These are phyloP conservation scores for Scytalidium sp. DNA, from an alignment of 2,329 filamentous ascomycete genomes.

Conservation along the genomic window DNA sequence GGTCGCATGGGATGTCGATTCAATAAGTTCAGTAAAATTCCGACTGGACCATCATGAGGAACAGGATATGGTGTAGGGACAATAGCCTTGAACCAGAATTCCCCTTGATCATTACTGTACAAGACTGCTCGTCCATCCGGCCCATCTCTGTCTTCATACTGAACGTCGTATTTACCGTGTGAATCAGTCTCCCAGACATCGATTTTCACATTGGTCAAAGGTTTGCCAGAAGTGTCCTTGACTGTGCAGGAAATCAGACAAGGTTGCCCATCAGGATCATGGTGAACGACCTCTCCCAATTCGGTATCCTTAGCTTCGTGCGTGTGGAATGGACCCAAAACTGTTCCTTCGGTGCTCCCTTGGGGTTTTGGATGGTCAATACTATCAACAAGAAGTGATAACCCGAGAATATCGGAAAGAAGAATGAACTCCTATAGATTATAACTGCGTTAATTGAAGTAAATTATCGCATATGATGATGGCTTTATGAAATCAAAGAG, in stretches of 20 bases:
- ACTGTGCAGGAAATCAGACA: not conserved
- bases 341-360: not conserved
- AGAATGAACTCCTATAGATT: too few species aligned
- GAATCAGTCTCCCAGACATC: not conserved
- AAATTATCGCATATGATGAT: too few species aligned
- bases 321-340: not conserved
- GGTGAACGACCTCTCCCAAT: not conserved
- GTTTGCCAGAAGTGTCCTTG: not conserved
- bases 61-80: not conserved
- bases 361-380: not conserved
- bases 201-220: not conserved
- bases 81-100: not conserved
- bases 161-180: not conserved
- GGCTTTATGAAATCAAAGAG: too few species aligned
- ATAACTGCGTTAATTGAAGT: too few species aligned
- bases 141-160: not conserved
- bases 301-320: not conserved
- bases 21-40: not conserved
- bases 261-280: not conserved
- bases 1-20: not conserved
- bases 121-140: not conserved
- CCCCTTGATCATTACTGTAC: not conserved
- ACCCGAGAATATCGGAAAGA: not conserved
- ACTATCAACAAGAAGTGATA: not conserved
- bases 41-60: not conserved